Percentiles rank a stretch among this genome's conserved stretches.
Conservation (phyloP, 495 filamentous ascomycete genomes). For the Lindgomyces ingoldianus region DNA sequence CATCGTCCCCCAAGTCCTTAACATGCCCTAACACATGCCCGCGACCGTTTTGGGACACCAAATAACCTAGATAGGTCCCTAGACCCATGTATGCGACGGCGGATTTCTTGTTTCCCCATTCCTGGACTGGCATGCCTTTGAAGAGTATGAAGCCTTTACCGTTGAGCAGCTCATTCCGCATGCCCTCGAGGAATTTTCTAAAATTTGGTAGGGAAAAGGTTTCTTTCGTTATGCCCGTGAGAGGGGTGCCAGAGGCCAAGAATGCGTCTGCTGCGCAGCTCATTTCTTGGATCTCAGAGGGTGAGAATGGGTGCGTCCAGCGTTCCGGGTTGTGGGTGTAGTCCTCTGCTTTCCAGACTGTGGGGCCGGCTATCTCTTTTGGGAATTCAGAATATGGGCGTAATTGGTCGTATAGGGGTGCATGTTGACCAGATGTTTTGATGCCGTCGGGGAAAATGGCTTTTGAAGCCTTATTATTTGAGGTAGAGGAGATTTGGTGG, state of each 20-base stretch:
- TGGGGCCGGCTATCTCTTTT: conserved; percentile 69
- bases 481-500: conserved; percentile 16
- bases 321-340: conserved; percentile 67
- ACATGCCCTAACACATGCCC: conserved; percentile 92
- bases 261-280: conserved; percentile 67
- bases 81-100: conserved; percentile 89
- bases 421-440: conserved; percentile 78
- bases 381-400: conserved; percentile 73
- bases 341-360: conserved; percentile 76
- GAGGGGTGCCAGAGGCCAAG: conserved; percentile 58
- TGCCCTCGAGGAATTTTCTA: conserved; percentile 52
- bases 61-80: conserved; percentile 83
- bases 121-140: conserved; percentile 72
- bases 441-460: conserved; percentile 47
- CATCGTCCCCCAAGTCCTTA: conserved; percentile 84
- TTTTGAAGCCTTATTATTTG: conserved; percentile 35
- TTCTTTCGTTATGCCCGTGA: conserved; percentile 75
- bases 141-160: conserved; percentile 91
- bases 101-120: conserved; percentile 78
- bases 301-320: conserved; percentile 73
- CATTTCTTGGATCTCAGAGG: conserved; percentile 69
- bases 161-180: conserved; percentile 72
- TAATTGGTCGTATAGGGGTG: conserved; percentile 67
- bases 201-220: conserved; percentile 70
- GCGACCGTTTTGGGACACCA: conserved; percentile 78